Base-by-base conservation (phyloP, 2,329 filamentous ascomycete species). In the Trichoderma brevicompactum region DNA sequence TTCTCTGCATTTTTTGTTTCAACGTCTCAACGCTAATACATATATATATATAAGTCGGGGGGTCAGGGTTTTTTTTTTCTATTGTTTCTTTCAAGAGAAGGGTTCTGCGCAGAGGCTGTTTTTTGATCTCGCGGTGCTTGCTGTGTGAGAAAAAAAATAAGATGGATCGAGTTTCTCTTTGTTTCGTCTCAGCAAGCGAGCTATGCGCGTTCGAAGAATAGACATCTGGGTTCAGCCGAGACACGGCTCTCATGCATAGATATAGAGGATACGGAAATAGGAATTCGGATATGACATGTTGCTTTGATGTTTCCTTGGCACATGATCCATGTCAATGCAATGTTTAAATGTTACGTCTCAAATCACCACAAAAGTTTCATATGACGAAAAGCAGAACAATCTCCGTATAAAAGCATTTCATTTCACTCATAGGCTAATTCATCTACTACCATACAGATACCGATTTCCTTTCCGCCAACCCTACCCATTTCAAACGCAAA, bases 391-490 rank as follows among this genome's bases (percentile, higher is more conserved):
- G 15, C 2, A 32, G 6, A 9, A 58, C 9, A 13, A 40, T 49
- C 7, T 17, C 10, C 8, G n/a, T 52, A 9, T 15, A 15, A 34
- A 53, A 7, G 5, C n/a, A 63, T 17, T 38, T 63, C 60, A 54
- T 63, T 54, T 63, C 28, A 54, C 60, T 46, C 60, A 53, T 63
- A 46, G 38, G 49, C 49, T 38, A 46, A 34, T 17, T 28, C 49
- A 44, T 53, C 40, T 53, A 53, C 50, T 49, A 36, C 28, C 32
- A 13, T 38, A 54, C 28, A 54, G 28, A 63, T 46, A 41, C 40
- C 60, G 23, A 63, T 44, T 63, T 53, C 60, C 60, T 46, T 28
- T 44, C 54, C 34, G 32, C 38, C 49, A 54, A 46, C 19, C 48
- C 49, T 9, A 38, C 49, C 60, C 49, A 54, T 7, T 46, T 59